Evolutionary conservation across 192 early-diverging fungal genomes (phyloP), one percentile per base, ranked within the genome.

Genomic region (Phycomyces blakesleeanus): DNA sequence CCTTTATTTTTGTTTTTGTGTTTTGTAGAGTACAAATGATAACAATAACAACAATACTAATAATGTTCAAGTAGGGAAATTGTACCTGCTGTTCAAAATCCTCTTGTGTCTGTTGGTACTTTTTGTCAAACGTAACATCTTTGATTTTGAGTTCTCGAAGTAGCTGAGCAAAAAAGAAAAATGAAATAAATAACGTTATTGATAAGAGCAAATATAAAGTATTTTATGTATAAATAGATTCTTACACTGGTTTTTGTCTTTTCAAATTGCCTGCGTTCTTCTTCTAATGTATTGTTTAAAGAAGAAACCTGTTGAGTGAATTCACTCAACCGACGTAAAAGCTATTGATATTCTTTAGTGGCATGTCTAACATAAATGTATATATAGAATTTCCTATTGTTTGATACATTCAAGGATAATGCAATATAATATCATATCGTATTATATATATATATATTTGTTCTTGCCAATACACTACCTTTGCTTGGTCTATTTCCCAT

Each of bases 401-500:
- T 56, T 29, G 38, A 27, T 56, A 18, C 12, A 3, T 56, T 56
- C 16, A 8, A 29, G 21, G 42, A 14, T 14, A 21, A 44, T 25
- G n/a, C n/a, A n/a, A n/a, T n/a, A n/a, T n/a, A n/a, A n/a, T n/a
- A n/a, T n/a, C n/a, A n/a, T n/a, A n/a, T n/a, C n/a, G n/a, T n/a
- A n/a, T n/a, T n/a, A n/a, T n/a, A n/a, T n/a, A n/a, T n/a, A n/a
- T n/a, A n/a, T n/a, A n/a, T n/a, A n/a, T 20, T 8, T 49, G 21
- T 8, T 15, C 4, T 34, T 34, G 29, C 0, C 0, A 10, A n/a
- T 4, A 16, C n/a, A 14, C 57, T 57, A 66, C 64, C 8, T 40
- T 41, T 21, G 64, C 24, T 34, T 66, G 56, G 25, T 66, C 64
- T 18, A 57, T 16, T 51, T 57, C 64, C 64, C 64, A 66, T 27